Percentiles rank a stretch among this genome's conserved stretches.
These are phyloP conservation scores for Zostera marina DNA, from an alignment of 116 monocot species.

Conservation along the genomic window DNA sequence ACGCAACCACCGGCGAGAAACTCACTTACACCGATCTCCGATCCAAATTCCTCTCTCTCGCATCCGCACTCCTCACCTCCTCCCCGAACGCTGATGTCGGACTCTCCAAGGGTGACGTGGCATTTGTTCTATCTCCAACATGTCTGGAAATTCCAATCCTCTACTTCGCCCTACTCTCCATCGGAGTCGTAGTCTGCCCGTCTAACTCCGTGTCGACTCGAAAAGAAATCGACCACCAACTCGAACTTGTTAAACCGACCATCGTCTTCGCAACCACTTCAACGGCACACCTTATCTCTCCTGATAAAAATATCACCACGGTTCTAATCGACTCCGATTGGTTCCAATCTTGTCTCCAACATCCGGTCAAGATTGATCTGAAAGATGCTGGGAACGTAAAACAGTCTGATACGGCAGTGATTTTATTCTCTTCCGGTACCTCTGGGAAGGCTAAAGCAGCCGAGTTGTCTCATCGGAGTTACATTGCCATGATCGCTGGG, in stretches of 20 bases:
- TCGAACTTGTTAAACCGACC: conserved; percentile 9
- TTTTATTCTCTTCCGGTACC: conserved; percentile 80
- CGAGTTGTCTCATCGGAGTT: conserved; percentile 39
- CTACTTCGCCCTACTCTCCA: conserved; percentile 42
- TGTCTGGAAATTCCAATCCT: conserved; percentile 39
- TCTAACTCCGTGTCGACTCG: conserved; percentile 31
- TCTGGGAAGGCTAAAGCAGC: conserved; percentile 54
- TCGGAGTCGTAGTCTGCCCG: conserved; percentile 29
- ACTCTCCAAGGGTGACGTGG: conserved; percentile 11
- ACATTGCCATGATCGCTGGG: conserved; percentile 39
- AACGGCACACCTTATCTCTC: conserved; percentile 8
- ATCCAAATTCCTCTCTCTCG: background rate
- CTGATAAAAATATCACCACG: background rate
- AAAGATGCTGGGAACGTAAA: background rate
- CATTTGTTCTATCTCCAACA: conserved; percentile 37
- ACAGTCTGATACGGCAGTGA: conserved; percentile 49
- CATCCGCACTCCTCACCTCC: conserved; percentile 3
- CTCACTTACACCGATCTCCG: background rate
- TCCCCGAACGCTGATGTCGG: background rate
- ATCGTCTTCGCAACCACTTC: conserved; percentile 14
- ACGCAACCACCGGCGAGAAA: background rate
- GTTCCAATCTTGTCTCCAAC: conserved; percentile 3
- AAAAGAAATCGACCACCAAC: conserved; percentile 19
- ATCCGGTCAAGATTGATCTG: background rate
- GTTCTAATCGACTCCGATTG: conserved; percentile 11